A percentile compares a stretch with the other conserved stretches of the same genome.
Conservation (phyloP, 495 filamentous ascomycete genomes). For the Penicillium samsonianum region DNA sequence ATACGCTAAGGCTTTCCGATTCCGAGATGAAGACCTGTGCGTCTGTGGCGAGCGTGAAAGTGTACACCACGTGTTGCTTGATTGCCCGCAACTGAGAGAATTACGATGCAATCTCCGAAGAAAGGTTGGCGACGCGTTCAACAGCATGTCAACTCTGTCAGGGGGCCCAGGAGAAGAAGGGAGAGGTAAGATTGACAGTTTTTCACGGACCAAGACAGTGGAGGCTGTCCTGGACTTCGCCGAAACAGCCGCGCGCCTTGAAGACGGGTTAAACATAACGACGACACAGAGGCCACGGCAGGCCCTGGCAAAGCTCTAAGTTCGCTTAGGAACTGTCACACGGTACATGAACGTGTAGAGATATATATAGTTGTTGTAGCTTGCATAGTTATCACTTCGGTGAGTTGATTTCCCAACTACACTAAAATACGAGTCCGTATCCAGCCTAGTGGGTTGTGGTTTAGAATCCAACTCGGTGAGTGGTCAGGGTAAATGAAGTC, state of each 20-base stretch:
- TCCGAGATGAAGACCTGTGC: slow-evolving; percentile 16
- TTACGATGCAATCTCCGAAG: slow-evolving; percentile 14
- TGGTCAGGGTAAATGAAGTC: too few relatives aligned
- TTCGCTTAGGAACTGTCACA: background rate
- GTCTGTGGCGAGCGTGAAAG: slow-evolving; percentile 18
- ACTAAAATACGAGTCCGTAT: too few relatives aligned
- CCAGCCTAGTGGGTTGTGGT: too few relatives aligned
- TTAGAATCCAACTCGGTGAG: too few relatives aligned
- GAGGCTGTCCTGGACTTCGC: slow-evolving; percentile 28
- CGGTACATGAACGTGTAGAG: too few relatives aligned
- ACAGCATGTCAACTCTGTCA: slow-evolving; percentile 19
- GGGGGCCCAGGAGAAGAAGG: slow-evolving; percentile 19
- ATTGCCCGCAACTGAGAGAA: slow-evolving; percentile 9
- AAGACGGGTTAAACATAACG: slow-evolving; percentile 25
- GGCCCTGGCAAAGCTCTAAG: background rate
- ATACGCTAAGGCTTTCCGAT: slow-evolving; percentile 10
- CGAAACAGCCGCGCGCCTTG: slow-evolving; percentile 26
- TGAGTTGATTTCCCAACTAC: too few relatives aligned
- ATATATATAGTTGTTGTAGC: too few relatives aligned
- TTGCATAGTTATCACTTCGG: too few relatives aligned
- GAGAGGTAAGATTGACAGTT: slow-evolving; percentile 20
- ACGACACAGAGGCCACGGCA: slow-evolving; percentile 16
- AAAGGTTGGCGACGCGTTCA: slow-evolving; percentile 24
- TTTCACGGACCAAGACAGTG: slow-evolving; percentile 21
- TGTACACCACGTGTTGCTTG: background rate